phyloP scores from a whole-genome alignment of 208 protist species.

The Trichomonas vaginalis region DNA sequence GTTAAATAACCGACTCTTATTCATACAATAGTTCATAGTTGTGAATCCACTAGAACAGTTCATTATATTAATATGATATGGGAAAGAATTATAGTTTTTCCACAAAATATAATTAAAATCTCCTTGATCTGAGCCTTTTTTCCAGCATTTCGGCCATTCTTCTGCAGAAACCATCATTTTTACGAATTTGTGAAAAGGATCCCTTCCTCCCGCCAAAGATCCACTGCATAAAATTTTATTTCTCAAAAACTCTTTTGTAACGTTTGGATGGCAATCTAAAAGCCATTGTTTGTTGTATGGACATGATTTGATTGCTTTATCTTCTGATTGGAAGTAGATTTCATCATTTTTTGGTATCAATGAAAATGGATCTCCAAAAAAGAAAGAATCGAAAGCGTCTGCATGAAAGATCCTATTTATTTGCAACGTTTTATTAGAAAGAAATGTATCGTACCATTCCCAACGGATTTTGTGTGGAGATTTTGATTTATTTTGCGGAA shows the following conservation, averaged over 20 bases:
- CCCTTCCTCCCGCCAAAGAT: neutral
- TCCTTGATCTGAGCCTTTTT: neutral
- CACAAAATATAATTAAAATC: constrained; percentile 17
- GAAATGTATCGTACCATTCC: neutral
- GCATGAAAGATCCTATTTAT: neutral
- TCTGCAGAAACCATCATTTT: neutral
- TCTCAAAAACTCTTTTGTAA: neutral
- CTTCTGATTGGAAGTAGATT: neutral
- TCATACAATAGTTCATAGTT: neutral
- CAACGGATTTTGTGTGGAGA: neutral
- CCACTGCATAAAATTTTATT: neutral
- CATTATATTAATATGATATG: neutral
- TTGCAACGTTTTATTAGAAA: neutral
- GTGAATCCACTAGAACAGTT: neutral
- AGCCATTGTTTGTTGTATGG: neutral
- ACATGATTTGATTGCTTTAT: neutral
- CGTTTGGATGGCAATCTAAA: neutral
- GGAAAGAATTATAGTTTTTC: neutral
- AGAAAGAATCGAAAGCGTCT: neutral
- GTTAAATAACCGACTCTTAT: neutral
- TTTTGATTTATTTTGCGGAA: neutral
- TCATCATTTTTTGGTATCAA: neutral
- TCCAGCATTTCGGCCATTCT: neutral
- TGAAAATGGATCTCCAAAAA: constrained; percentile 3
- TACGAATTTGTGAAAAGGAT: neutral